These are phyloP conservation scores for Aspergillus cejpii DNA, from an alignment of 2,329 filamentous ascomycete species.

Conservation along the genomic window DNA sequence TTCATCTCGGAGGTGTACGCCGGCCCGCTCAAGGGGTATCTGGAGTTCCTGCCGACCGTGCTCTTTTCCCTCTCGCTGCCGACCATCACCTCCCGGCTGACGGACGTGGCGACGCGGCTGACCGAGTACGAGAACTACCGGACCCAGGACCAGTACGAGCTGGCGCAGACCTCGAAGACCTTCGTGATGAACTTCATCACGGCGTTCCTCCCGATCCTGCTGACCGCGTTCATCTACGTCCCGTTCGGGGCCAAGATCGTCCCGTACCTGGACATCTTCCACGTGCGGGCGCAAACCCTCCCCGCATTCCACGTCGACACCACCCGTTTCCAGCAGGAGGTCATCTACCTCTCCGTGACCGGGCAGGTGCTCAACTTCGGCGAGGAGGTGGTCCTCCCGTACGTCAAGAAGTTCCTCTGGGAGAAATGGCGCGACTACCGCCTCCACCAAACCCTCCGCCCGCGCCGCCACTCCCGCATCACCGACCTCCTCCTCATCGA, in stretches of 20 bases:
- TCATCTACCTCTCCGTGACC: slow-evolving; percentile 93
- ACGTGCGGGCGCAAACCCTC: slow-evolving; percentile 46
- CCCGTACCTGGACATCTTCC: slow-evolving; percentile 79
- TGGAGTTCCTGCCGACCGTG: slow-evolving; percentile 81
- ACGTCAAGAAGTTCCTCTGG: slow-evolving; percentile 70
- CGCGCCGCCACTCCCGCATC: slow-evolving; percentile 27
- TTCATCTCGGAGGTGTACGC: slow-evolving; percentile 93
- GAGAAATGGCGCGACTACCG: slow-evolving; percentile 55
- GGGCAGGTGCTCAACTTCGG: slow-evolving; percentile 83
- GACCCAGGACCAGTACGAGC: slow-evolving; percentile 74
- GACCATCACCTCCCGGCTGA: slow-evolving; percentile 67
- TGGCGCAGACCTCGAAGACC: slow-evolving; percentile 81
- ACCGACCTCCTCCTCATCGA: slow-evolving; percentile 54
- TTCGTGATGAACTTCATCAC: slow-evolving; percentile 97
- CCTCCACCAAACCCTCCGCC: slow-evolving; percentile 20
- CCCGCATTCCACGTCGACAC: slow-evolving; percentile 75
- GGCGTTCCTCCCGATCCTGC: slow-evolving; percentile 83
- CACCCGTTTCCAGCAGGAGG: slow-evolving; percentile 74
- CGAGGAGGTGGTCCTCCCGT: slow-evolving; percentile 78
- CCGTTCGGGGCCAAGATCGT: slow-evolving; percentile 80
- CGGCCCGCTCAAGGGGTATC: slow-evolving; percentile 75
- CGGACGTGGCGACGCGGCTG: slow-evolving; percentile 65
- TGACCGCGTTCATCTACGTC: slow-evolving; percentile 91
- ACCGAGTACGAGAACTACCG: slow-evolving; percentile 89
- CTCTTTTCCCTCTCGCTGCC: slow-evolving; percentile 78